Conservation (phyloP, 2,329 filamentous ascomycete species). For the Sphaerulina populicola region DNA sequence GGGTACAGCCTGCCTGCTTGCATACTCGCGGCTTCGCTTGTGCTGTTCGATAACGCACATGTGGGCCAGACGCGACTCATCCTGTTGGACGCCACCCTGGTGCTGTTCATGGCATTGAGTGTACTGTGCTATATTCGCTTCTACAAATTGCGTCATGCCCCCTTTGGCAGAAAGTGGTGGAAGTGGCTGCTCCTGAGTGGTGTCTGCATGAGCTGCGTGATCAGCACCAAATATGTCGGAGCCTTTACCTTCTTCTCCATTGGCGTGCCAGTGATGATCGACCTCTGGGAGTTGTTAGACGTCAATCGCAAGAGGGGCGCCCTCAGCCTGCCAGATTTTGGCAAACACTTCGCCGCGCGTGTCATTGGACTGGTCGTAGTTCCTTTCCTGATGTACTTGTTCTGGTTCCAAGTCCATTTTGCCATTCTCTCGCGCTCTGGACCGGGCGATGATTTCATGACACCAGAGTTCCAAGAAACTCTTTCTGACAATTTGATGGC, state of each 20-base stretch:
- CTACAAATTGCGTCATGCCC: conserved; percentile 84
- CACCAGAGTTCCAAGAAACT: conserved; percentile 94
- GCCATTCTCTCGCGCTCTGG: conserved; percentile 78
- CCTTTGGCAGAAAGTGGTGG: conserved; percentile 97
- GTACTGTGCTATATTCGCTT: conserved; percentile 92
- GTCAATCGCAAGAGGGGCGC: conserved; percentile 75
- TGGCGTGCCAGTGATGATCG: conserved; percentile 84
- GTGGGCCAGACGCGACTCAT: conserved; percentile 94
- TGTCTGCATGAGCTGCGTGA: conserved; percentile 90
- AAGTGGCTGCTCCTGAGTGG: conserved; percentile 97
- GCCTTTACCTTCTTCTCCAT: conserved; percentile 96
- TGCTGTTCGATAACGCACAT: conserved; percentile 95
- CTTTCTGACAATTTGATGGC: conserved; percentile 91
- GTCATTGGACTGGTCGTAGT: conserved; percentile 78
- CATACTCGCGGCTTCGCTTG: conserved; percentile 71
- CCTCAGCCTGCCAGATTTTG: conserved; percentile 70
- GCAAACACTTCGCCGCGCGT: conserved; percentile 82
- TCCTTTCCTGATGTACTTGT: conserved; percentile 95
- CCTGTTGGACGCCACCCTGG: conserved; percentile 83
- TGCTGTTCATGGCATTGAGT: conserved; percentile 93
- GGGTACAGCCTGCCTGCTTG: conserved; percentile 93
- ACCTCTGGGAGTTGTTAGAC: conserved; percentile 90
- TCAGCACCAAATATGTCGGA: conserved; percentile 97
- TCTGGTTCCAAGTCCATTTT: conserved; percentile 99
- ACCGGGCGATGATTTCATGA: conserved; percentile 98